Base-by-base conservation (phyloP, 2,329 filamentous ascomycete species). In the Cladosporium sp. region DNA sequence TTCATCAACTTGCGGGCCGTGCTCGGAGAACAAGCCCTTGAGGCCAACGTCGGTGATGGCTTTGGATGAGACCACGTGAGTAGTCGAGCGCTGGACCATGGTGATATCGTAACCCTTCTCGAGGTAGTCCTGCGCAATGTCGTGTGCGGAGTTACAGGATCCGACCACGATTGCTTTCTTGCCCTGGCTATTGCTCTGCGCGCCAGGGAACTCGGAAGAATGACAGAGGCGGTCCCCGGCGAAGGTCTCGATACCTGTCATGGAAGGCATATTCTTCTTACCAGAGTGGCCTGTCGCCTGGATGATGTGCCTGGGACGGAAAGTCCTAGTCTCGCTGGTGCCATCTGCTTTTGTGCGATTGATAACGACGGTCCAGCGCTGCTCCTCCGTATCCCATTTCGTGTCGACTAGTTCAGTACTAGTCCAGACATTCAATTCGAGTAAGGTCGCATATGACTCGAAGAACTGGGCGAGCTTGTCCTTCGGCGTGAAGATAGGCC, bases 391-490 rank as follows among this genome's bases (percentile, higher is more conserved):
- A 33, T 86, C 81, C 80, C 84, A 90, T 1, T 77, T 0, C 21
- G 60, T n/a, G n/a, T 35, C 11, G 8, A 53, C 33, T 18, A 62
- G 21, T 16, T 40, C 33, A 5, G 86, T 86, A 10, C 75, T 78
- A 0, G 80, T 86, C 88, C 88, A 91, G 33, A 90, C 83, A 67
- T 91, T 89, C 49, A 91, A 81, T 69, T 91, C 89, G 14, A 91
- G 79, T 0, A 86, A 75, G 4, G 79, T 83, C 0, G 84, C 88
- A 68, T 91, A 91, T 0, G 83, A 79, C 68, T 91, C 88, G 67
- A 91, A 87, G 76, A 86, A 91, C 37, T 90, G 86, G 1, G 82
- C 89, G 0, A 91, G 79, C 72, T 91, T 91, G 74, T 91, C 88
- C 12, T 91, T 91, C 5, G 88, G 88, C 0, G 88, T 90, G 74